Evolutionary conservation across 352 stramenopile genomes (phyloP).

Genomic region (Phytophthora sojae): DNA sequence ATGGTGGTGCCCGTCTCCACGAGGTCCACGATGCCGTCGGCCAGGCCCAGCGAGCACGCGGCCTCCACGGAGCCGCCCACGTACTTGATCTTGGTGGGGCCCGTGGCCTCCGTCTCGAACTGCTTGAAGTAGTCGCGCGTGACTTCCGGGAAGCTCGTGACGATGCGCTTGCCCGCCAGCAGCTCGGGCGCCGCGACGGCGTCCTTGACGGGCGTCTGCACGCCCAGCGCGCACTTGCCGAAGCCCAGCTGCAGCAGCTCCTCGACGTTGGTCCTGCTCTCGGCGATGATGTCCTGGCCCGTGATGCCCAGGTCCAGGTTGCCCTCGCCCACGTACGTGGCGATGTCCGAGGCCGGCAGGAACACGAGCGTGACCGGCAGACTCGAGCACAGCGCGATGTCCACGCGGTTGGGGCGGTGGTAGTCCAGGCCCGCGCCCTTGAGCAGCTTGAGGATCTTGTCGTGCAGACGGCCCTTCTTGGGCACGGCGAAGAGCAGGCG

Average conservation of each 20-base stretch:
- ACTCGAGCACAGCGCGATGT: conserved; percentile 94
- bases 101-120: conserved; percentile 75
- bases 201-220: conserved; percentile 94
- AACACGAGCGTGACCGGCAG: conserved; percentile 98
- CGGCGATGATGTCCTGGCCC: conserved; percentile 94
- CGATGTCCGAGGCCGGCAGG: conserved; percentile 97
- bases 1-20: conserved; percentile 99
- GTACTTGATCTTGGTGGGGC: conserved; percentile 94
- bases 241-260: conserved; percentile 96
- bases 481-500: conserved; percentile 95
- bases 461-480: conserved; percentile 98
- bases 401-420: conserved; percentile 89
- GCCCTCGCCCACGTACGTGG: conserved; percentile 97
- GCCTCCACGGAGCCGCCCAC: conserved; percentile 98
- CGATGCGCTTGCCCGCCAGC: conserved; percentile 96
- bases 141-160: conserved; percentile 96
- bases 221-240: conserved; percentile 95
- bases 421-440: conserved; percentile 97
- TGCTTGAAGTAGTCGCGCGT: conserved; percentile 96
- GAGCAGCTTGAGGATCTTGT: conserved; percentile 97
- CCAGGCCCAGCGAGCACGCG: conserved; percentile 96
- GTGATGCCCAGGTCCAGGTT: conserved; percentile 99
- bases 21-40: conserved; percentile 98
- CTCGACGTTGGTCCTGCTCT: conserved; percentile 92
- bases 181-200: conserved; percentile 80